Base-by-base conservation (phyloP, 805 yeast genomes). In the Scheffersomyces ergatensis region DNA sequence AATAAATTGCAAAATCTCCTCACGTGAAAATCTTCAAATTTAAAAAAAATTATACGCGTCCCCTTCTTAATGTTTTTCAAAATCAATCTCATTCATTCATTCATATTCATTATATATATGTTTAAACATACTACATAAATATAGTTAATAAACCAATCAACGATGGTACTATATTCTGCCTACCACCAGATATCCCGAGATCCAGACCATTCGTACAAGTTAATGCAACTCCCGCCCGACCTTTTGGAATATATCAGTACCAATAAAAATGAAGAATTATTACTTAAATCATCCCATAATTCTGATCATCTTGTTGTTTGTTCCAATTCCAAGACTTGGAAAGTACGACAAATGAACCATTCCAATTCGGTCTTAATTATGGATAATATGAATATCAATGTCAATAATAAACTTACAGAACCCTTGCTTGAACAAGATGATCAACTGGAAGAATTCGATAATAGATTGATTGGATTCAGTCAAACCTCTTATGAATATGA, bases 321-420 rank as follows among this genome's bases (percentile, higher is more conserved):
- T 43, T 77, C 92, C 1, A 49, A 62, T 3, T 48, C 62, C 21
- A 60, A 69, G 37, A 85, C 95, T 0, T 89, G 78, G 77, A 67
- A 70, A 34, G 51, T 89, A 14, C 72, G 88, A 38, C 90, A 85
- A 53, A 83, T 85, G 67, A 87, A 88, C 55, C 97, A 92, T 59
- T 85, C 97, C 6, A 89, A 92, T 58, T 77, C 92, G 4, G 82
- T 86, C n/a, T 57, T 89, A 49, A 45, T 89, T 17, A 55, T 78
- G 56, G 58, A 58, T 11, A 58, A 55, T 33, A 41, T 51, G 53
- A 46, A 42, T 18, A 37, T 43, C 5, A 36, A 42, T 19, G 29
- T 33, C 5, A 23, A 39, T 12, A 36, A 32, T 14, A 37, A 36
- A 15, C 15, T 29, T 8, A 17, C 44, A 4, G 37, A 34, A 11